phyloP scores from a whole-genome alignment of 2,329 filamentous ascomycete genomes.

The Apiospora aurea region DNA sequence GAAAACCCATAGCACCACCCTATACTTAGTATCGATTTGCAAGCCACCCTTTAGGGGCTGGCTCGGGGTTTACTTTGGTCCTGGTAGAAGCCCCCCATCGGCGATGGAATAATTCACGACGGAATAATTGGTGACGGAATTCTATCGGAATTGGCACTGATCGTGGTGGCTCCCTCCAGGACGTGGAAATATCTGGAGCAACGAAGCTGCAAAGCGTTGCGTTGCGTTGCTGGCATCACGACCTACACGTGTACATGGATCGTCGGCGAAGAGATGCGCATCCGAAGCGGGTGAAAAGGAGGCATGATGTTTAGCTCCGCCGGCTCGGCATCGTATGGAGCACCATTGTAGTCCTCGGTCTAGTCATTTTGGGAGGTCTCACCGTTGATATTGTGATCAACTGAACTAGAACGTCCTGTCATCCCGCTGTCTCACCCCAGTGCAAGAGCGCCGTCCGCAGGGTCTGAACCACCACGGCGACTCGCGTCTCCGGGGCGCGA shows the following conservation, averaged over 20 bases:
- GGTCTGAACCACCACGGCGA: neutral
- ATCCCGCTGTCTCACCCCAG: neutral
- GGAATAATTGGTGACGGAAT: too few relatives aligned
- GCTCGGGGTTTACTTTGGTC: neutral
- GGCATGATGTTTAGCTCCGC: too few relatives aligned
- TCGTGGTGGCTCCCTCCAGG: too few relatives aligned
- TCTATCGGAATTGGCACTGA: too few relatives aligned
- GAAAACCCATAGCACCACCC: neutral
- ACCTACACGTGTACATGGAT: too few relatives aligned
- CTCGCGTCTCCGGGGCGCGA: conserved; percentile 12
- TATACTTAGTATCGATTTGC: conserved; percentile 5
- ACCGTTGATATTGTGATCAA: neutral
- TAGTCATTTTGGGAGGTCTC: neutral
- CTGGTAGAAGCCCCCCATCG: neutral
- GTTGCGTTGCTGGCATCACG: too few relatives aligned
- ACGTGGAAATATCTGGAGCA: too few relatives aligned
- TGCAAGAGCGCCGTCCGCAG: neutral
- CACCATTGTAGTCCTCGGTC: neutral
- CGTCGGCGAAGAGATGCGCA: too few relatives aligned
- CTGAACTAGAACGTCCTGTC: neutral
- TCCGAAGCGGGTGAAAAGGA: too few relatives aligned
- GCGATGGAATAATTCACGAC: neutral
- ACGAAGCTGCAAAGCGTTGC: too few relatives aligned
- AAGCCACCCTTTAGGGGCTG: neutral
- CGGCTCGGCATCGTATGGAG: too few relatives aligned